phyloP scores from a whole-genome alignment of 257 asterid species.

The Knoxia roxburghii region DNA sequence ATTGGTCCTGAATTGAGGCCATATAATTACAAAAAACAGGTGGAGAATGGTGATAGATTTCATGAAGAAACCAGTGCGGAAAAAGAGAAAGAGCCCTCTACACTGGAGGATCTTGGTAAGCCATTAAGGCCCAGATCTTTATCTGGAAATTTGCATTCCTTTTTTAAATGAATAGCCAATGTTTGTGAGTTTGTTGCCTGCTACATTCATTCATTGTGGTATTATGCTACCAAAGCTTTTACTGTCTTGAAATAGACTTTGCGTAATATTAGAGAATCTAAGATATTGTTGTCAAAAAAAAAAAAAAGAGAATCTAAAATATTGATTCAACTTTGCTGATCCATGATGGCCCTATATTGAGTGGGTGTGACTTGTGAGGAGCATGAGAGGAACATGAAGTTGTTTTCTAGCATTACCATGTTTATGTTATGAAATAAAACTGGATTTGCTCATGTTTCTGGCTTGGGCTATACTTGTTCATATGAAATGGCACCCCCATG shows the following conservation, averaged over 20 bases:
- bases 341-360: not conserved
- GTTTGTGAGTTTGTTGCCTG: not conserved
- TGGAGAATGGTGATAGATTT: slow-evolving; percentile 25
- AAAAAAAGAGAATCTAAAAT: not conserved
- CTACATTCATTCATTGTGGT: not conserved
- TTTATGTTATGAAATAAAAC: not conserved
- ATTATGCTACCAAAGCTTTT: not conserved
- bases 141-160: not conserved
- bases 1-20: slow-evolving; percentile 95
- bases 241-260: not conserved
- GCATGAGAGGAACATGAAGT: not conserved
- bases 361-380: not conserved
- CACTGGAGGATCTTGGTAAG: slow-evolving; percentile 87
- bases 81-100: slow-evolving; percentile 60
- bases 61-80: slow-evolving; percentile 23
- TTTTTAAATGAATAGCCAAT: not conserved
- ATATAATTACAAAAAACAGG: slow-evolving; percentile 51
- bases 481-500: not conserved
- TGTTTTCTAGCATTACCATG: not conserved
- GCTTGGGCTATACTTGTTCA: not conserved
- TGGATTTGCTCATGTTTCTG: not conserved
- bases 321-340: not conserved
- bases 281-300: too few relatives aligned
- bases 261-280: not conserved
- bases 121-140: not conserved